Evolutionary conservation across 306 rosid genomes (phyloP), one percentile per base, ranked within the genome.

Genomic region (Myrica gale): DNA sequence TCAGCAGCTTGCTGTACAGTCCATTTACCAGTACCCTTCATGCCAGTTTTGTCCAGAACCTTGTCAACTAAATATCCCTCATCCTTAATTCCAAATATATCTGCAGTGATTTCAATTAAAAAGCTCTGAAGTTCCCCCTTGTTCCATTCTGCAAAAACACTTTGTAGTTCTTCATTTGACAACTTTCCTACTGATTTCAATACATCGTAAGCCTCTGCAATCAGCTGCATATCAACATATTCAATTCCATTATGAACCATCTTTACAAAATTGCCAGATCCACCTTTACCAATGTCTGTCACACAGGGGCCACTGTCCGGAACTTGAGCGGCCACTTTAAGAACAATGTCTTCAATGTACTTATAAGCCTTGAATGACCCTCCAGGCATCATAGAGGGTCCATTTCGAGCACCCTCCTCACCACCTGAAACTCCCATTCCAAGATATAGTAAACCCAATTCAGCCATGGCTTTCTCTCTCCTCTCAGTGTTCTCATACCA

Each of bases 381-480:
- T 62, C 97, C 98, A 41, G 97, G 98, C 98, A 93, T 93, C 96
- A 93, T 78, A 43, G 98, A 93, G 48, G 98, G 98, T 68, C 98
- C 98, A 23, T 78, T 20, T 71, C 93, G 90, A 67, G 98, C 97
- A 43, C 98, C 98, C 84, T 93, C 98, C 85, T 93, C 98, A 26
- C 98, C 98, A 51, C 97, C 98, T 67, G 98, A 93, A 82, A 93
- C 98, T 67, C 98, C 97, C 93, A 91, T 93, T 15, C 98, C 97
- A 50, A 93, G 96, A 90, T 93, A 93, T 56, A 90, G 96, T 52
- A 93, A 81, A 74, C 98, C 96, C 86, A 85, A 72, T 69, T 93
- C 92, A 4, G 91, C 84, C 83, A 76, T 71, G 0, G 73, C 96
- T 69, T 91, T 91, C 82, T 77, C 90, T 82, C 98, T 87, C 86